These are phyloP conservation scores for Mycena chlorophos DNA, from an alignment of 768 basidiomycete species.

Conservation along the genomic window DNA sequence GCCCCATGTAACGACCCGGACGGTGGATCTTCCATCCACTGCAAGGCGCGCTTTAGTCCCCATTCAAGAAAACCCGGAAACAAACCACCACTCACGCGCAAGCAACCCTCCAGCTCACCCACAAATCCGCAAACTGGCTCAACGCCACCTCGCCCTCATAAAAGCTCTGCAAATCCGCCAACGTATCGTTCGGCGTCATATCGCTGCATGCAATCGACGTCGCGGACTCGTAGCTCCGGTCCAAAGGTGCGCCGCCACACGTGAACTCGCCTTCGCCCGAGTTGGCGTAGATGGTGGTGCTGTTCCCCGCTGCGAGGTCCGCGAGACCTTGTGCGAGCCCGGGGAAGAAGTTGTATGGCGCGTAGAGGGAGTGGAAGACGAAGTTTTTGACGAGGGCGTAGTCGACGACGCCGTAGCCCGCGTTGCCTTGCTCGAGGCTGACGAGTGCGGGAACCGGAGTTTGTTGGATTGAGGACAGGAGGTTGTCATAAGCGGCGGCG, in stretches of 20 bases:
- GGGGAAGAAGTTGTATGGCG: conserved; percentile 21
- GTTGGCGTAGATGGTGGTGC: conserved; percentile 16
- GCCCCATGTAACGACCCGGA: no score
- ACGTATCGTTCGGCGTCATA: conserved; percentile 15
- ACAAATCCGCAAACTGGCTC: conserved; percentile 22
- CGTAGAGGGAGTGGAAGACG: conserved; percentile 27
- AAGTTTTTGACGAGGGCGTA: conserved; percentile 20
- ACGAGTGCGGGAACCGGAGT: conserved; percentile 25
- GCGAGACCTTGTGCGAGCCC: conserved; percentile 24
- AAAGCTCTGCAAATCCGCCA: conserved; percentile 14
- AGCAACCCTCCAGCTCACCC: no score
- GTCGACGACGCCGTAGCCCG: conserved; percentile 28
- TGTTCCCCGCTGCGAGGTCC: conserved; percentile 30
- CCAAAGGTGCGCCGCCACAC: conserved; percentile 2
- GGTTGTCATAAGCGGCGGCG: conserved; percentile 18
- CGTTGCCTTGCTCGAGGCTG: background rate
- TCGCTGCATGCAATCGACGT: conserved; percentile 24
- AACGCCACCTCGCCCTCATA: conserved; percentile 12
- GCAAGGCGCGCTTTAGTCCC: no score
- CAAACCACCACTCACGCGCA: no score
- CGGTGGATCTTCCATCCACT: no score
- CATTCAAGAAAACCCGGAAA: no score
- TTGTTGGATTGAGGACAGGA: conserved; percentile 19
- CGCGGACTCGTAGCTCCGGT: background rate
- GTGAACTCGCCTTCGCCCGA: conserved; percentile 1